Evolutionary conservation across 1,284 basidiomycete species (phyloP).

Genomic region (Ustilago vetiveriae): DNA sequence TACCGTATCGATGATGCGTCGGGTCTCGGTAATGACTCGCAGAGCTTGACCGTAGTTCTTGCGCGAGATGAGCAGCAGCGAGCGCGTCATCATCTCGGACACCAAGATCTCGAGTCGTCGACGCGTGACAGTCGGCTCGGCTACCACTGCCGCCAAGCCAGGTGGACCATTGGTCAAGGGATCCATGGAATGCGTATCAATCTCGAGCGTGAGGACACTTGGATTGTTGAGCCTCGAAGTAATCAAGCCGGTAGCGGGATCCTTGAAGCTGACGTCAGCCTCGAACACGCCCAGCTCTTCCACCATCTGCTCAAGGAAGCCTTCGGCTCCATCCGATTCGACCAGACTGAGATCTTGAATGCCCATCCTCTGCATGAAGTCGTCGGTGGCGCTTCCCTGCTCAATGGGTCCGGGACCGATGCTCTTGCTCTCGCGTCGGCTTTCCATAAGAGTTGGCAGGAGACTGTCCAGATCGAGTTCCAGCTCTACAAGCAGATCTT

Average conservation of each 20-base stretch:
- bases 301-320: constrained; percentile 51
- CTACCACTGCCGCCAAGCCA: constrained; percentile 49
- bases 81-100: constrained; percentile 62
- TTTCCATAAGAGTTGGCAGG: constrained; percentile 35
- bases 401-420: constrained; percentile 44
- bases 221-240: constrained; percentile 47
- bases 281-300: constrained; percentile 62
- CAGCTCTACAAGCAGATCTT: constrained; percentile 62
- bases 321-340: constrained; percentile 41
- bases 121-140: constrained; percentile 59
- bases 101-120: constrained; percentile 59
- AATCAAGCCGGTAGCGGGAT: constrained; percentile 43
- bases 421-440: constrained; percentile 32
- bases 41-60: constrained; percentile 58
- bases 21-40: constrained; percentile 55
- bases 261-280: constrained; percentile 57
- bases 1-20: constrained; percentile 62
- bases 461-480: constrained; percentile 55
- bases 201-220: constrained; percentile 55
- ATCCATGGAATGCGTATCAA: constrained; percentile 54
- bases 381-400: constrained; percentile 59
- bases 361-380: constrained; percentile 62
- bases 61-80: constrained; percentile 57
- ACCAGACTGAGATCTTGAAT: constrained; percentile 53
- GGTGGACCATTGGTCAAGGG: constrained; percentile 48